Conservation (phyloP, 164 flowering plant genomes). For the Stephania japonica region DNA sequence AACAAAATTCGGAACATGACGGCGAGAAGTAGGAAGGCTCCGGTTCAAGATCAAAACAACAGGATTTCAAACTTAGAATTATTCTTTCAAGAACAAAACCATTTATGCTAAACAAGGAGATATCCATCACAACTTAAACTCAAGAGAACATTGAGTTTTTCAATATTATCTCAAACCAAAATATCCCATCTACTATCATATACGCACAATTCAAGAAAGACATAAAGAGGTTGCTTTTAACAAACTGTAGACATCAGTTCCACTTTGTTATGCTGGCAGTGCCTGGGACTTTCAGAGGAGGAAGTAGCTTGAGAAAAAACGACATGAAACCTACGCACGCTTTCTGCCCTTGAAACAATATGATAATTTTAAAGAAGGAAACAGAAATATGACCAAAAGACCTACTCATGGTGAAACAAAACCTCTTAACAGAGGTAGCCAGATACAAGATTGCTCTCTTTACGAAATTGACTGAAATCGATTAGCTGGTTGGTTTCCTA, state of each 20-base stretch:
- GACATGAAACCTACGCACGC: background rate
- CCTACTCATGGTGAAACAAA: background rate
- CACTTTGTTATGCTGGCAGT: background rate
- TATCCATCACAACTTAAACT: too few species aligned
- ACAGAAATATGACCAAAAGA: background rate
- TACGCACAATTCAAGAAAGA: background rate
- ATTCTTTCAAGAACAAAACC: background rate
- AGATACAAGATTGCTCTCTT: too few species aligned
- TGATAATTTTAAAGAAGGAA: background rate
- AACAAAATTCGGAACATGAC: too few species aligned
- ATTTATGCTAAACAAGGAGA: background rate
- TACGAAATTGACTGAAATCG: too few species aligned
- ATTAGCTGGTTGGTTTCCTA: too few species aligned
- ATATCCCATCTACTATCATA: background rate
- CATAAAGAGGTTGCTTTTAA: background rate
- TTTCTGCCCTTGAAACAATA: background rate
- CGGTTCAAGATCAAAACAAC: background rate
- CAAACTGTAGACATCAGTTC: background rate
- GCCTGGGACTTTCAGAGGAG: background rate
- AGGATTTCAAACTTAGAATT: background rate
- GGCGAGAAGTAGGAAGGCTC: background rate
- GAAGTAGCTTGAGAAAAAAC: background rate
- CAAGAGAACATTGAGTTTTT: background rate
- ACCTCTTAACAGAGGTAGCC: too few species aligned
- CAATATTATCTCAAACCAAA: background rate